A percentile compares a stretch with the other conserved stretches of the same genome.
Conservation (phyloP, 2,329 filamentous ascomycete species). For the Cladosporium colombiae region DNA sequence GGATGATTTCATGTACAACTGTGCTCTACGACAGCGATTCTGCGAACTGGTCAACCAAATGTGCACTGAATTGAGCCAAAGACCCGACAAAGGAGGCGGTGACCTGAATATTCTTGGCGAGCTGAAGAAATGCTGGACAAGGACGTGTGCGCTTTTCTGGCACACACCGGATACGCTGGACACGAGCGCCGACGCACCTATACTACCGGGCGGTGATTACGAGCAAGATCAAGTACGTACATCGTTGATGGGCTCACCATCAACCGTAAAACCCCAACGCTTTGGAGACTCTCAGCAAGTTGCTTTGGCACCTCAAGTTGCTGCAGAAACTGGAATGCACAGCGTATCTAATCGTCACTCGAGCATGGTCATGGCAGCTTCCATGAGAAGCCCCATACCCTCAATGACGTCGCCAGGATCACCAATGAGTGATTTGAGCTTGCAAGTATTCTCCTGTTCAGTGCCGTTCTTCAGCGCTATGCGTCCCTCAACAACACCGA, state of each 20-base stretch:
- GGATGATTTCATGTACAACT: slow-evolving; percentile 85
- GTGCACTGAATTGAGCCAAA: slow-evolving; percentile 53
- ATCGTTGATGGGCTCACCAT: slow-evolving; percentile 1
- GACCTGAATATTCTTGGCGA: slow-evolving; percentile 88
- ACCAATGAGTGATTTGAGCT: slow-evolving; percentile 52
- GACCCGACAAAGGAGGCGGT: slow-evolving; percentile 56
- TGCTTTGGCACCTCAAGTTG: slow-evolving; percentile 16
- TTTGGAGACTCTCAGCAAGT: slow-evolving; percentile 20
- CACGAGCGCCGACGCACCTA: slow-evolving; percentile 61
- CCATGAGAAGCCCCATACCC: slow-evolving; percentile 12
- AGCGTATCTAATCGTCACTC: slow-evolving; percentile 1
- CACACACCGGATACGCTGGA: slow-evolving; percentile 65
- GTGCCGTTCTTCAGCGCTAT: slow-evolving; percentile 47
- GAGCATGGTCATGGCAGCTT: slow-evolving; percentile 10
- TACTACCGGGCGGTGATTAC: slow-evolving; percentile 67
- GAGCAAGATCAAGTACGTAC: slow-evolving; percentile 27
- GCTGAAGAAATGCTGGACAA: slow-evolving; percentile 95
- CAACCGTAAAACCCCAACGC: not conserved
- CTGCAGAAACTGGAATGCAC: slow-evolving; percentile 15
- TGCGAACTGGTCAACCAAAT: slow-evolving; percentile 75
- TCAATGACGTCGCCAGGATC: slow-evolving; percentile 34
- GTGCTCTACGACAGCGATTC: slow-evolving; percentile 72
- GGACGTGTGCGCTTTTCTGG: slow-evolving; percentile 89
- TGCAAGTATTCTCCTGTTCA: slow-evolving; percentile 62
- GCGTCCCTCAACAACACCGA: slow-evolving; percentile 18